Base-by-base conservation (phyloP, 106 monocot species). In the Allium cepa region DNA sequence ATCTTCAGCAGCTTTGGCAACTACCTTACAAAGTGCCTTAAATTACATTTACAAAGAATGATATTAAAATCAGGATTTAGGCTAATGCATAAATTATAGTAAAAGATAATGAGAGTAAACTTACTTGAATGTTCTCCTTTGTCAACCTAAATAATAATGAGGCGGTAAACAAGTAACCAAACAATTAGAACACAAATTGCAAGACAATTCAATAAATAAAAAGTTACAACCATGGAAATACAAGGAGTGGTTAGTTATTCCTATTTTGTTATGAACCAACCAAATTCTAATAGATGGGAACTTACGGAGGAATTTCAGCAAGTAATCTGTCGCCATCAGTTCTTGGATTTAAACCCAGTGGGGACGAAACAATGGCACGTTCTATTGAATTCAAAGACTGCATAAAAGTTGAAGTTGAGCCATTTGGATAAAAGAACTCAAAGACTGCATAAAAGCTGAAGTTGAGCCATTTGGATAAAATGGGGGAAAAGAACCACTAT, bases 21-120 rank as follows among this genome's bases (percentile, higher is more conserved):
- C 84, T 13, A 96, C 77, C 76, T 96, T 96, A 65, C 91, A 92
- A 18, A 96, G 50, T 75, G 96, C 96, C 96, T 96, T 36, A 36
- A 36, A 59, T 11, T 26, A 56, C 46, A 17, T 22, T 46, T 47
- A 15, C 66, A 22, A 53, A 47, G 47, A 70, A 26, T 17, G 36
- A 36, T 36, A 36, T 36, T 36, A 36, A 36, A 36, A 36, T 36
- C 36, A 36, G 3, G 36, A 36, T 36, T 36, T 36, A 36, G 36
- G 36, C 5, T 36, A 36, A 3, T 36, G 36, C 36, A 36, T 36
- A 5, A 36, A 36, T 36, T 1, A 36, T 36, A 36, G 5, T 36
- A 4, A 4, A 36, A 4, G 36, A 36, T 36, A 36, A 36, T 36
- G 8, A 27, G 17, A 63, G 71, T 71, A 15, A 57, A 22, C 81